Evolutionary conservation across 2,329 filamentous ascomycete genomes (phyloP), one percentile per base, ranked within the genome.

Genomic region (Aureobasidium sp.): DNA sequence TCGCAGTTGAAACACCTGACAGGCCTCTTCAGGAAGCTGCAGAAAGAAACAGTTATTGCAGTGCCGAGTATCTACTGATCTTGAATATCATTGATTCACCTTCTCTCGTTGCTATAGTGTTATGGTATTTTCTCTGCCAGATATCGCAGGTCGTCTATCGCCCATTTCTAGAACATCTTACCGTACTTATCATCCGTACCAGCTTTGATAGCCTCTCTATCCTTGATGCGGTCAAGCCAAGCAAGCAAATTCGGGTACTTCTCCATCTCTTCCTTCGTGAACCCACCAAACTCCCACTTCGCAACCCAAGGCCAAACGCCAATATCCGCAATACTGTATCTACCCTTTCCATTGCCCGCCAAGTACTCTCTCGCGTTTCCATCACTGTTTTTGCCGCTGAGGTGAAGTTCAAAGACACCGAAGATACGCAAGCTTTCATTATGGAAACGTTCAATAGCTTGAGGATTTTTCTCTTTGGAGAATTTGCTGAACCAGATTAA

Each of bases 361-460:
- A 83, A 72, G 63, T 82, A 83, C 8, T 83, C 79, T 13, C 77
- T 29, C 5, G 44, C 73, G 9, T 27, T 7, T 62, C 77, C 70
- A 16, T 76, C 78, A 2, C 75, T 77, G 67, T 79, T 82, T 65
- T 80, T 81, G 15, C 81, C 81, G 0, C 74, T 77, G 1, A 83
- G 72, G 11, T 76, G 79, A 62, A 82, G 79, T 63, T 83, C 80
- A n/a, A 83, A 74, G n/a, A 83, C 81, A 55, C 78, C 79, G 65
- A 74, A 82, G 11, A 82, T 76, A 5, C 80, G 76, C 2, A 81
- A 71, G 2, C 76, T 79, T 67, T 83, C 80, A 57, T 81, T 82
- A 50, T 70, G 73, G 75, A 79, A 83, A 37, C 79, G 76, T 27
- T 77, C 73, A 66, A 82, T 79, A 11, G 79, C 79, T 69, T 79